phyloP scores from a whole-genome alignment of 2,329 filamentous ascomycete genomes.

The Sclerotinia glacialis region DNA sequence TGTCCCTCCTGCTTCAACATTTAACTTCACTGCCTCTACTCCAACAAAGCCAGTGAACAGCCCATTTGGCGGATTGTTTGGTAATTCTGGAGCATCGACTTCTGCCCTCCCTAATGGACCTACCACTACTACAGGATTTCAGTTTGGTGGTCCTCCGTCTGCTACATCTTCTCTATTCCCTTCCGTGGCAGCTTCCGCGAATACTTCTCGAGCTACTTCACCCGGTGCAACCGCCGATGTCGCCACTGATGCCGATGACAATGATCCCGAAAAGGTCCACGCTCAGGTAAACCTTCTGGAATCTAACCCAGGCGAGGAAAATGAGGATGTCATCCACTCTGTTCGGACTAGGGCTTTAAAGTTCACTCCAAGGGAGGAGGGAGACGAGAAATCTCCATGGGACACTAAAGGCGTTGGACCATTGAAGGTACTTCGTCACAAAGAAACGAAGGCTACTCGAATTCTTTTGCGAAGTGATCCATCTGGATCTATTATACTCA shows the following conservation, averaged over 20 bases:
- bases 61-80: conserved; percentile 25
- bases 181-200: conserved; percentile 34
- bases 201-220: conserved; percentile 38
- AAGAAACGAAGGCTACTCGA: conserved; percentile 63
- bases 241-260: conserved; percentile 34
- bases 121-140: conserved; percentile 30
- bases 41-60: conserved; percentile 26
- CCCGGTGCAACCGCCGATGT: conserved; percentile 38
- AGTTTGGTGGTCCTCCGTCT: conserved; percentile 33
- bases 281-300: conserved; percentile 69
- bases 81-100: conserved; percentile 22
- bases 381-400: conserved; percentile 58
- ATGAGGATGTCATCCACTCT: conserved; percentile 69
- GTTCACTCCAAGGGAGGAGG: conserved; percentile 50
- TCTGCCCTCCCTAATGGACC: conserved; percentile 21
- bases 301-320: conserved; percentile 65
- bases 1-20: conserved; percentile 25
- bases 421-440: conserved; percentile 71
- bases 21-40: conserved; percentile 31
- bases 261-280: conserved; percentile 56
- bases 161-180: conserved; percentile 35
- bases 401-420: conserved; percentile 67
- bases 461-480: conserved; percentile 74
- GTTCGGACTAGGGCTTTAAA: conserved; percentile 68
- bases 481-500: conserved; percentile 69